These are phyloP conservation scores for Crataegus laevigata DNA, from an alignment of 306 rosid species.

Conservation along the genomic window DNA sequence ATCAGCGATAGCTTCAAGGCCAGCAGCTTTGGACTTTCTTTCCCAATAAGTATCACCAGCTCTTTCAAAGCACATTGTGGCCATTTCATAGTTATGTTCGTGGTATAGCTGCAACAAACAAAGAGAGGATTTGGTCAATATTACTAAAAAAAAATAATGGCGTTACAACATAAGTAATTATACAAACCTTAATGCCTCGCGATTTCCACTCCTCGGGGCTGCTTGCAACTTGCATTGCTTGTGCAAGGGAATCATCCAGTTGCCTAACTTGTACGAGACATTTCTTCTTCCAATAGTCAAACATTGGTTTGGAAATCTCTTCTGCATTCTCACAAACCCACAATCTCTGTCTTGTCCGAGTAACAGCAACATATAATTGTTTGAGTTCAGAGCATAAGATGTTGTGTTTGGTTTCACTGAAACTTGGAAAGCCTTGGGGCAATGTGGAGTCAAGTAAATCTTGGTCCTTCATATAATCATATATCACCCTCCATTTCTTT, in stretches of 20 bases:
- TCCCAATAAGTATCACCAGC: constrained; percentile 72
- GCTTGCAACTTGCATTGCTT: constrained; percentile 71
- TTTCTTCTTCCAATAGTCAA: neutral
- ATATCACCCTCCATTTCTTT: constrained; percentile 67
- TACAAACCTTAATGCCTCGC: constrained; percentile 62
- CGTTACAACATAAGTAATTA: neutral
- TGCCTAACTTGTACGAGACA: constrained; percentile 44
- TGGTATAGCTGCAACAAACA: constrained; percentile 38
- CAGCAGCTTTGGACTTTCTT: constrained; percentile 58
- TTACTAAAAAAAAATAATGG: neutral
- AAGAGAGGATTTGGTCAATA: neutral
- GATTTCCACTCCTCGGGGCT: constrained; percentile 65
- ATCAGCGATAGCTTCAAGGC: constrained; percentile 50
- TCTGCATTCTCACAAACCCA: constrained; percentile 61
- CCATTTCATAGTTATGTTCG: constrained; percentile 61
- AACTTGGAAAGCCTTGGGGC: constrained; percentile 22
- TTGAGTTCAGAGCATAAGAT: constrained; percentile 66
- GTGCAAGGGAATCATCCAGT: constrained; percentile 64
- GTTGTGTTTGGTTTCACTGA: constrained; percentile 52
- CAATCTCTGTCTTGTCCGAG: constrained; percentile 67
- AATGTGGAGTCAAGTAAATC: constrained; percentile 33
- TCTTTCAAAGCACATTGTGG: constrained; percentile 72
- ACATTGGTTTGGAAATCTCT: constrained; percentile 3
- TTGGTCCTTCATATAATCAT: constrained; percentile 56
- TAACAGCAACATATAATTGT: constrained; percentile 66